Conservation (phyloP, 768 basidiomycete genomes). For the Nidularia pulvinata region DNA sequence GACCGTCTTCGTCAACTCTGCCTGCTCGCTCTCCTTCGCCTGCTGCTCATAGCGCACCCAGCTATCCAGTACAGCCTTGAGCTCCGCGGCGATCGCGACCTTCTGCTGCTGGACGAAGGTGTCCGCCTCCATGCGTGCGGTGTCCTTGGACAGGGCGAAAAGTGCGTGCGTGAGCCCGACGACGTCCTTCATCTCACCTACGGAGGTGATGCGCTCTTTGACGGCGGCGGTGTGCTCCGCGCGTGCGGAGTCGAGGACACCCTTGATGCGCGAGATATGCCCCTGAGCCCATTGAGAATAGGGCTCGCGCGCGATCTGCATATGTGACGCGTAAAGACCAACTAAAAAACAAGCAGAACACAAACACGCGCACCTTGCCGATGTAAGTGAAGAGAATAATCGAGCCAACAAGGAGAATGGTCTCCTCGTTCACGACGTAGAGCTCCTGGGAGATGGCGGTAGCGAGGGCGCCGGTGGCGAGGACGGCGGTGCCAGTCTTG, state of each 20-base stretch:
- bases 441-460: constrained; percentile 97
- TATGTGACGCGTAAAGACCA: constrained; percentile 6
- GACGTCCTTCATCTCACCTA: constrained; percentile 95
- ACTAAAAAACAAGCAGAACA: not conserved
- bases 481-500: constrained; percentile 92
- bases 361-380: constrained; percentile 58
- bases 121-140: constrained; percentile 86
- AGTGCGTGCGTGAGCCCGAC: constrained; percentile 88
- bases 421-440: constrained; percentile 97
- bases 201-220: constrained; percentile 88
- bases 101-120: constrained; percentile 92
- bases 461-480: constrained; percentile 87
- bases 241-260: constrained; percentile 79
- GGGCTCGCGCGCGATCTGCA: constrained; percentile 76
- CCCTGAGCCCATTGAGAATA: constrained; percentile 93
- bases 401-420: constrained; percentile 84
- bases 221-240: constrained; percentile 92
- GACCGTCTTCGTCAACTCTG: constrained; percentile 84
- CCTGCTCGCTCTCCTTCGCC: constrained; percentile 95
- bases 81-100: constrained; percentile 80
- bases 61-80: constrained; percentile 94
- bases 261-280: constrained; percentile 83
- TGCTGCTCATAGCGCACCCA: constrained; percentile 99
- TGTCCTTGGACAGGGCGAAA: constrained; percentile 95
- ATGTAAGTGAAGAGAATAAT: constrained; percentile 82